Percentiles rank a stretch among this genome's conserved stretches.
Conservation (phyloP, 2,329 filamentous ascomycete species). For the Paracoccidioides lutzii region DNA sequence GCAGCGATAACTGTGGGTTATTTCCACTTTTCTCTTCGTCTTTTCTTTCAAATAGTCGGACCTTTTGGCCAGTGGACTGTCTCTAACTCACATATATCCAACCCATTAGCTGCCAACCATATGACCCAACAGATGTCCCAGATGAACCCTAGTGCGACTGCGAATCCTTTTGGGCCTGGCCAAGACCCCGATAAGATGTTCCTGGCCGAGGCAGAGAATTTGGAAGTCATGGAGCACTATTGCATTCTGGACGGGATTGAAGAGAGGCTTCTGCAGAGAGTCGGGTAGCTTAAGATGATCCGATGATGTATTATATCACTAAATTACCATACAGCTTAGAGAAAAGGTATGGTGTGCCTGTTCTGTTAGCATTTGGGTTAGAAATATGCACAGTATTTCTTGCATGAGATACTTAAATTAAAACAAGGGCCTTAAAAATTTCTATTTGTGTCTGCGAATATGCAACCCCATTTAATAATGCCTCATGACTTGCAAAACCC, state of each 20-base stretch:
- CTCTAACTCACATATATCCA: slow-evolving; percentile 1
- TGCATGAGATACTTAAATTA: neutral
- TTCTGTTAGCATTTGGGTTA: neutral
- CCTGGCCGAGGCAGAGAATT: slow-evolving; percentile 79
- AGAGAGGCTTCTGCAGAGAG: slow-evolving; percentile 57
- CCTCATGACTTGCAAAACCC: neutral
- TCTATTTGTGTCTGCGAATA: neutral
- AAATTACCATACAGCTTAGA: neutral
- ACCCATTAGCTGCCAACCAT: slow-evolving; percentile 65
- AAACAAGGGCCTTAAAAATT: neutral
- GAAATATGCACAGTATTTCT: neutral
- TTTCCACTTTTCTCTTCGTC: slow-evolving; percentile 3
- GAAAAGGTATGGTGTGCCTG: neutral
- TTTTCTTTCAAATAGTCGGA: neutral
- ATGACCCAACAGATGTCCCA: slow-evolving; percentile 73
- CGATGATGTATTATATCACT: neutral
- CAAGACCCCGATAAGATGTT: slow-evolving; percentile 96
- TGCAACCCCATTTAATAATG: neutral
- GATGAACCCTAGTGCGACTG: slow-evolving; percentile 54
- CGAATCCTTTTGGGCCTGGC: slow-evolving; percentile 75
- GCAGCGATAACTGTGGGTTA: slow-evolving; percentile 79
- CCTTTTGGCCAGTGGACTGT: neutral
- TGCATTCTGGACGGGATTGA: slow-evolving; percentile 84
- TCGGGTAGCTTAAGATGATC: slow-evolving; percentile 12
- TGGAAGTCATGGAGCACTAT: slow-evolving; percentile 88